Conservation (phyloP, 257 asterid genomes). For the Leptodermis oblonga region DNA sequence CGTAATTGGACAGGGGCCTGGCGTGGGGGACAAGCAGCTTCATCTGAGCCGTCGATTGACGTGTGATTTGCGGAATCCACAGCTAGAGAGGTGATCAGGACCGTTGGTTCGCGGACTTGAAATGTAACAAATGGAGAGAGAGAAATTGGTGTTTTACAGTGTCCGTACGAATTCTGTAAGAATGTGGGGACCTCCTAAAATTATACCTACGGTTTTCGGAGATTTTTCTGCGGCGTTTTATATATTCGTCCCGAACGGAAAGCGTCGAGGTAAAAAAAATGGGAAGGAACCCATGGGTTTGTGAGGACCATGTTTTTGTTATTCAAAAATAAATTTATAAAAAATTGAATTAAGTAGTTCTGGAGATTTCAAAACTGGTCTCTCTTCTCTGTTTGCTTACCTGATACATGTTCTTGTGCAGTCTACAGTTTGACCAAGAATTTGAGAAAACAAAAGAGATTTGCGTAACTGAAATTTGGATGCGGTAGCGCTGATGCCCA, state of each 20-base stretch:
- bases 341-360: too few species aligned
- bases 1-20: too few species aligned
- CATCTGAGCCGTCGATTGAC: constrained; percentile 8
- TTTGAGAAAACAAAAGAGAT: too few species aligned
- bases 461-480: too few species aligned
- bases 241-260: constrained; percentile 13
- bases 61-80: neutral
- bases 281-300: neutral
- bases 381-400: too few species aligned
- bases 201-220: neutral
- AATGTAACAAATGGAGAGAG: neutral
- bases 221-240: constrained; percentile 4
- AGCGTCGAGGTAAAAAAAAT: neutral
- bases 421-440: too few species aligned
- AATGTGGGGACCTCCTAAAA: neutral
- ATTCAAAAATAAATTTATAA: too few species aligned
- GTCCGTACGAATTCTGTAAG: constrained; percentile 4
- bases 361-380: too few species aligned
- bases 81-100: neutral
- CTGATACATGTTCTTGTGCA: too few species aligned
- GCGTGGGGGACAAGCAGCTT: constrained; percentile 5
- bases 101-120: neutral
- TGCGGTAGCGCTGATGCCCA: too few species aligned
- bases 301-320: too few species aligned
- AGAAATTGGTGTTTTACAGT: neutral